Conservation (phyloP, 2,329 filamentous ascomycete species). For the Fusarium humuli region DNA sequence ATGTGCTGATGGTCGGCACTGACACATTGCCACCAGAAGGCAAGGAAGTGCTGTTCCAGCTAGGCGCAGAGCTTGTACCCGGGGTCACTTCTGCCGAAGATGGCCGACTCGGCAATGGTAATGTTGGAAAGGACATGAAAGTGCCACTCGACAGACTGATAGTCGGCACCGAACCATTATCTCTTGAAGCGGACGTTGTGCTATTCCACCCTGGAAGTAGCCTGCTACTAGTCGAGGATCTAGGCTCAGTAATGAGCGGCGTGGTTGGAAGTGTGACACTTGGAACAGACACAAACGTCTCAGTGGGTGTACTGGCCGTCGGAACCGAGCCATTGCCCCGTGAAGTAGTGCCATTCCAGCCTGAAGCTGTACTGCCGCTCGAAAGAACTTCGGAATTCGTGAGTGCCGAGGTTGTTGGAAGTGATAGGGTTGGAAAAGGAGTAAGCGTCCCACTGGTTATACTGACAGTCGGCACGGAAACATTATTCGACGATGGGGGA, state of each 20-base stretch:
- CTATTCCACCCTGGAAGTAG: conserved; percentile 7
- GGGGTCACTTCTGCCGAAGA: neutral
- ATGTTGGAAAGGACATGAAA: conserved; percentile 4
- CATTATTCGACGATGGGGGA: neutral
- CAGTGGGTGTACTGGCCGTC: no score
- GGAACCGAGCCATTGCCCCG: neutral
- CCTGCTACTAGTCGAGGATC: neutral
- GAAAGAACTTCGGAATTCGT: neutral
- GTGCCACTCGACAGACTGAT: conserved; percentile 9
- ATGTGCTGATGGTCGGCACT: neutral
- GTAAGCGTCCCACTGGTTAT: conserved; percentile 4
- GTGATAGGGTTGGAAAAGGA: neutral
- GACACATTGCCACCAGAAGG: neutral
- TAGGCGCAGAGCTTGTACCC: neutral
- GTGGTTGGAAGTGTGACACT: neutral
- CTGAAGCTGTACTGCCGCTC: neutral
- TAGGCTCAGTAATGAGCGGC: neutral
- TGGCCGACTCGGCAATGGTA: neutral
- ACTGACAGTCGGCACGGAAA: conserved; percentile 1
- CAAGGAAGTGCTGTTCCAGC: conserved; percentile 9
- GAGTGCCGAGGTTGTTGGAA: neutral
- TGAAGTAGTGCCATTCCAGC: conserved; percentile 1
- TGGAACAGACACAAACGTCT: neutral
- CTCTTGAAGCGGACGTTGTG: neutral
- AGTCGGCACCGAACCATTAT: conserved; percentile 1